Evolutionary conservation across 257 asterid species (phyloP), one percentile per base, ranked within the genome.

Genomic region (Penstemon newberryi): DNA sequence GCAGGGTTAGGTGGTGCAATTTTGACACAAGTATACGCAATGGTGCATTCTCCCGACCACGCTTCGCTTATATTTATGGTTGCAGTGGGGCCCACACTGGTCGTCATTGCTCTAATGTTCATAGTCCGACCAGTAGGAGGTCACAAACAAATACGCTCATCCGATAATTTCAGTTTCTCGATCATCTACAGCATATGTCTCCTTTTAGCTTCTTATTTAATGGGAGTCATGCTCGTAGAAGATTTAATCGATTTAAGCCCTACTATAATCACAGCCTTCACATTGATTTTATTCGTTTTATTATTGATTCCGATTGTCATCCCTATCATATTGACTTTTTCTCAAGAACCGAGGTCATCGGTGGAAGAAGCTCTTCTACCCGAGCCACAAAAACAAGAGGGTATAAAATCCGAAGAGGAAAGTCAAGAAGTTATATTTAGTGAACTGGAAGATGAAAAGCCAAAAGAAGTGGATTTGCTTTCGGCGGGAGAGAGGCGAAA

Each of bases 1-100:
- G 91, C 89, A 0, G 95, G 95, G 54, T 49, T 87, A 51, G 56
- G 84, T 70, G 90, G 90, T 47, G 94, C 89, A 10, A 87, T 87
- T 53, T 73, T 82, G 54, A 84, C 94, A 13, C 87, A 84, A 41
- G 50, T 87, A 41, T 87, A 84, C 18, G 44, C 90, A 0, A 58
- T 81, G 52, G 65, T 87, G 15, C 78, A 80, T 46, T 77, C 84
- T 6, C 89, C 86, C 0, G 87, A 79, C 73, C 83, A 84, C 0
- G 89, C 94, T 62, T 82, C 90, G 7, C 80, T 84, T 4, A 51
- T 87, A 33, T 84, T 87, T 25, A 81, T 87, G 94, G 81, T 87
- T 69, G 89, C 87, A 0, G 86, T 87, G 6, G 89, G 84, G 62
- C 94, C 90, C 8, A 74, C 87, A 46, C 77, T 84, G 77, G 94